phyloP scores from a whole-genome alignment of 345 rosid genomes.

The Pelargonium nanum region DNA sequence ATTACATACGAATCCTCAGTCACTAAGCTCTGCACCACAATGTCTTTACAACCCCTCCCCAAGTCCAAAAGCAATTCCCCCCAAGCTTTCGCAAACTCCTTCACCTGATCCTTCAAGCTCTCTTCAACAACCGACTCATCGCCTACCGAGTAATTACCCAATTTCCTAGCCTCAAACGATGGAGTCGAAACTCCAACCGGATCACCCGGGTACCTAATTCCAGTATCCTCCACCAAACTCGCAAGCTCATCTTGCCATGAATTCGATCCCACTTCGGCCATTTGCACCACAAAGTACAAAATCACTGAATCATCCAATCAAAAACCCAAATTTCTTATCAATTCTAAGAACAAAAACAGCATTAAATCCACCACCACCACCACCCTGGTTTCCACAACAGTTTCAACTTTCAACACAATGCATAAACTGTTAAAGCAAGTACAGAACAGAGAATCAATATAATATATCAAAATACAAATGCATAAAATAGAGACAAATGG shows the following conservation, averaged over 20 bases:
- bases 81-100: conserved; percentile 79
- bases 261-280: conserved; percentile 53
- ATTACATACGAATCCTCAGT: conserved; percentile 65
- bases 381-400: not conserved
- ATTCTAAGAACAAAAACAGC: not conserved
- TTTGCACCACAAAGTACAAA: conserved; percentile 12
- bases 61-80: conserved; percentile 77
- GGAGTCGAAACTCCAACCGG: conserved; percentile 21
- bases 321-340: not conserved
- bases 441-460: not conserved
- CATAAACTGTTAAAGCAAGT: not conserved
- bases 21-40: conserved; percentile 49
- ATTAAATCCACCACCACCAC: too few relatives aligned
- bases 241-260: conserved; percentile 75
- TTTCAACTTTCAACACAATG: too few relatives aligned
- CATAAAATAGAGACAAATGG: not conserved
- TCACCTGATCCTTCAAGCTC: conserved; percentile 55
- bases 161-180: conserved; percentile 13
- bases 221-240: conserved; percentile 48
- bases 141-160: conserved; percentile 12
- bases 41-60: conserved; percentile 64
- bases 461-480: too few relatives aligned
- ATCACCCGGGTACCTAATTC: conserved; percentile 32
- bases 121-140: conserved; percentile 30
- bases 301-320: not conserved